Percentiles rank a stretch among this genome's conserved stretches.
Conservation (phyloP, 495 filamentous ascomycete genomes). For the Sporormia fimetaria region DNA sequence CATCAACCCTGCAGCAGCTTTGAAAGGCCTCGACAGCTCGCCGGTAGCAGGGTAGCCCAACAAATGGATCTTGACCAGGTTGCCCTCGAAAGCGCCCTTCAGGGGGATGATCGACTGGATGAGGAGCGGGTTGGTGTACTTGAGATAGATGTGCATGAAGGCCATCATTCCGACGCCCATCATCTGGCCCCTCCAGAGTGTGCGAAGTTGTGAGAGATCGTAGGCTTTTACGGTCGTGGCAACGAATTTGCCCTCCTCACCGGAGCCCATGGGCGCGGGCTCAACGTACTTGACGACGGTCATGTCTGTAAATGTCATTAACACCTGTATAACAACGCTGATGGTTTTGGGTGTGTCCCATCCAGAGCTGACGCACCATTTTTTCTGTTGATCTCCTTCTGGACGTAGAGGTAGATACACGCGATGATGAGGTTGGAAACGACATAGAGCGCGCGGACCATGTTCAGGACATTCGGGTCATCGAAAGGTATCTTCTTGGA, state of each 20-base stretch:
- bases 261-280: conserved; percentile 79
- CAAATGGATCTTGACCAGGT: conserved; percentile 88
- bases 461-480: conserved; percentile 71
- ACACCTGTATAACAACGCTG: too few relatives aligned
- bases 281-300: conserved; percentile 99
- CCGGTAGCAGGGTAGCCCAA: conserved; percentile 82
- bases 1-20: conserved; percentile 73
- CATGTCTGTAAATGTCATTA: too few relatives aligned
- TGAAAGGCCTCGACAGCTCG: conserved; percentile 92
- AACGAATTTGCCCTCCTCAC: conserved; percentile 85
- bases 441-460: conserved; percentile 72
- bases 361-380: conserved; percentile 53
- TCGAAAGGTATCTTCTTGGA: conserved; percentile 95
- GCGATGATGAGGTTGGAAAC: conserved; percentile 83
- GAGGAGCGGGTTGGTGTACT: conserved; percentile 97
- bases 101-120: conserved; percentile 98
- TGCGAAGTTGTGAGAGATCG: conserved; percentile 73
- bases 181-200: conserved; percentile 70
- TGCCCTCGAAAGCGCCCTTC: conserved; percentile 88
- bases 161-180: conserved; percentile 97
- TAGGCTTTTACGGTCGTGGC: conserved; percentile 93
- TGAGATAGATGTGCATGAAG: conserved; percentile 96
- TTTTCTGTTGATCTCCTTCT: conserved; percentile 76
- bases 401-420: conserved; percentile 70
- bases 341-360: neutral